A percentile compares a stretch with the other conserved stretches of the same genome.
Evolutionary conservation across 805 yeast species (phyloP).

Genomic region (Kuraishia hungarica): DNA sequence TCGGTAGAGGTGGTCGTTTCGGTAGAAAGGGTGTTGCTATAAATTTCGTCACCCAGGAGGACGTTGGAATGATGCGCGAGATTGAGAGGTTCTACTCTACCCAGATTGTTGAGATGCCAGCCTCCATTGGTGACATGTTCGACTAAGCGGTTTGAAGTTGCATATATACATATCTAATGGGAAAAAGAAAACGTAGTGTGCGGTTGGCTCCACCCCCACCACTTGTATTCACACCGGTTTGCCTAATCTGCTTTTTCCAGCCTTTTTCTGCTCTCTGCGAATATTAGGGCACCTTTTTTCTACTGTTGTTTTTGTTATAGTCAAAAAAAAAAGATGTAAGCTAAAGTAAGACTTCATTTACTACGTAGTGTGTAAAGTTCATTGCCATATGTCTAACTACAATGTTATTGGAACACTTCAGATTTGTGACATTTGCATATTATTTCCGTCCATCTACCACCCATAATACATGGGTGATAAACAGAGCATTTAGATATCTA

Average conservation of each 20-base stretch:
- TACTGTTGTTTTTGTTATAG: background rate
- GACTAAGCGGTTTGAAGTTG: conserved; percentile 3
- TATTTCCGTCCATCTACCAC: no score
- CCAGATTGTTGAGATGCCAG: conserved; percentile 73
- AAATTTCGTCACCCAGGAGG: conserved; percentile 81
- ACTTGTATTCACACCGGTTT: background rate
- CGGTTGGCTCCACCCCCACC: background rate
- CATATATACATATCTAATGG: background rate
- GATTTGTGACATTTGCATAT: no score
- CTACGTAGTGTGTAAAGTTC: no score
- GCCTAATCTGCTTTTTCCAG: background rate
- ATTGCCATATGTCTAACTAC: no score
- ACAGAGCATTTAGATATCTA: background rate
- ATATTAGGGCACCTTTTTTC: background rate
- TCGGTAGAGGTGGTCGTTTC: conserved; percentile 97
- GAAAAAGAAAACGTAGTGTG: background rate
- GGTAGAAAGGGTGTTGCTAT: conserved; percentile 98
- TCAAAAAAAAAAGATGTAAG: background rate
- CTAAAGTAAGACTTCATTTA: background rate
- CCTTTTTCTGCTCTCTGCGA: background rate
- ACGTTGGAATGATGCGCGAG: conserved; percentile 65
- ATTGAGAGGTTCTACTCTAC: conserved; percentile 67
- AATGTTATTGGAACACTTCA: no score
- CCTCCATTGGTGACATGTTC: conserved; percentile 47
- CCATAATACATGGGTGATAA: no score